phyloP scores from a whole-genome alignment of 2,329 filamentous ascomycete species.

The Xylaria sp. region DNA sequence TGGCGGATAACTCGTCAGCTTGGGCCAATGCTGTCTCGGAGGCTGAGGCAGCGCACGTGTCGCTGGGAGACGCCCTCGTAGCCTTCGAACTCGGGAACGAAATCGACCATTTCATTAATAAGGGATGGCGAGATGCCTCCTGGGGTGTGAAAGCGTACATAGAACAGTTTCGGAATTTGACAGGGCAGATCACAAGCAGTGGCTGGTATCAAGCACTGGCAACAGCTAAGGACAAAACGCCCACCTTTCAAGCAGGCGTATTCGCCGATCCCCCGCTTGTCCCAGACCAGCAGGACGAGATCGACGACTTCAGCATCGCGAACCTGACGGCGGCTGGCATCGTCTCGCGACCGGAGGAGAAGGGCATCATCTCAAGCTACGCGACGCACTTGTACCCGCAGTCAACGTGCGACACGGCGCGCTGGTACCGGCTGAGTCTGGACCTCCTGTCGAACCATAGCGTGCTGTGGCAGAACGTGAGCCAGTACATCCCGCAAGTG shows the following conservation, averaged over 20 bases:
- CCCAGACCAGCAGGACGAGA: conserved; percentile 52
- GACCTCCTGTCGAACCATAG: conserved; percentile 50
- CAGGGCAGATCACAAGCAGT: conserved; percentile 46
- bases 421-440: conserved; percentile 50
- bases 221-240: conserved; percentile 10
- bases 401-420: conserved; percentile 49
- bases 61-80: conserved; percentile 46
- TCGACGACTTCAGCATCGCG: conserved; percentile 51
- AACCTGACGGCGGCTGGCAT: conserved; percentile 47
- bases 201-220: conserved; percentile 45
- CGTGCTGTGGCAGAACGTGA: conserved; percentile 51
- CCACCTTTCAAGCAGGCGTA: conserved; percentile 50
- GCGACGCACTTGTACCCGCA: conserved; percentile 53
- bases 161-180: conserved; percentile 49
- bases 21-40: conserved; percentile 47
- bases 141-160: conserved; percentile 49
- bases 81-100: conserved; percentile 52
- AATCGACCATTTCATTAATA: conserved; percentile 52
- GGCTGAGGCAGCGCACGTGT: conserved; percentile 46
- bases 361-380: conserved; percentile 50
- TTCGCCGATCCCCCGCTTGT: conserved; percentile 52
- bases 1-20: conserved; percentile 47
- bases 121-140: conserved; percentile 47
- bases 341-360: conserved; percentile 45
- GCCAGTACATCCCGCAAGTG: conserved; percentile 49